Base-by-base conservation (phyloP, 768 basidiomycete species). In the Gloeophyllum trabeum region DNA sequence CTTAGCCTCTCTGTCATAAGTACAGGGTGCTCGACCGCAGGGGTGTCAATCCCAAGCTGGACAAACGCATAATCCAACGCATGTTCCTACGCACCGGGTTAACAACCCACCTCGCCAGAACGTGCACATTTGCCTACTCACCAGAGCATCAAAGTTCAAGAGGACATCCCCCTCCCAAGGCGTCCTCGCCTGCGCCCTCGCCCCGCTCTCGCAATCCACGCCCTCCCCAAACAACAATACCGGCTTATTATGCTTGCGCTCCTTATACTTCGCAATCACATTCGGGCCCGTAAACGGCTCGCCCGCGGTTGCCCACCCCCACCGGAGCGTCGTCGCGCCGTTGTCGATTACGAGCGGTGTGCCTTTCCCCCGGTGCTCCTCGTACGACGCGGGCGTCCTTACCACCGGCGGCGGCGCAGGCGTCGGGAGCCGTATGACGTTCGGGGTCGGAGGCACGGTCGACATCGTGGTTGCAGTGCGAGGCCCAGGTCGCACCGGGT, bases 161-260 rank as follows among this genome's bases (percentile, higher is more conserved):
- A 97, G 59, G 18, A 96, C 78, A 54, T 98, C 96, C 5, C 90
- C 92, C 56, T 99, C 96, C 82, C 87, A 98, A 42, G 94, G 81
- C 0, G 77, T 79, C 52, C 76, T 80, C 5, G 79, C 71, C 56
- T 87, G 86, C 2, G 77, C 73, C 51, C 82, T 75, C 44, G 88
- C 82, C 7, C 80, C 84, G 30, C 82, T 83, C 57, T 99, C 96
- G 10, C 78, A 67, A 35, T 96, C 93, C 23, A 89, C 76, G 7
- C 79, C 90, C 24, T 84, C 78, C 0, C 96, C 96, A 44, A 94
- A 94, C 10, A 98, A 67, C 23, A 93, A 57, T n/a, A 93, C 64
- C 0, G 80, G 82, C 46, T 73, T 80, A 58, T 89, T 90, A 12
- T 71, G 77, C 57, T 79, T 83, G 51, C 93, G 75, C 51, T 98